phyloP scores from a whole-genome alignment of 2,329 filamentous ascomycete species.

The Fusarium napiforme region DNA sequence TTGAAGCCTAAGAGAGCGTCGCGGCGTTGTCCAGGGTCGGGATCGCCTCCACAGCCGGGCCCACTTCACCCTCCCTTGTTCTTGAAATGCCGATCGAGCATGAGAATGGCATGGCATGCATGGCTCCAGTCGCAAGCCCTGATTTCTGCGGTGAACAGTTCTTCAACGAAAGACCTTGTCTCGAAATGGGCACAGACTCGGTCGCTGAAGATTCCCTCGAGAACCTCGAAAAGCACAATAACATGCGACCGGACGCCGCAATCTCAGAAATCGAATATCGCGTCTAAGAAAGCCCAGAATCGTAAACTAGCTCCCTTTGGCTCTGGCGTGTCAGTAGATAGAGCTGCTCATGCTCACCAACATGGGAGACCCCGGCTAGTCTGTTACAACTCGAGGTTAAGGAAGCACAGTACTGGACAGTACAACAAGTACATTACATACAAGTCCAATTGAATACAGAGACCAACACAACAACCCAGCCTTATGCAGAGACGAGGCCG shows the following conservation, averaged over 20 bases:
- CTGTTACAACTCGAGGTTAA: constrained; percentile 8
- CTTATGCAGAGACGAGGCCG: constrained; percentile 17
- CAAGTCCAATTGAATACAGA: not conserved
- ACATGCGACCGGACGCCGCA: not conserved
- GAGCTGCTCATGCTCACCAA: not conserved
- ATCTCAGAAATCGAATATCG: constrained; percentile 6
- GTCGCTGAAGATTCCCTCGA: not conserved
- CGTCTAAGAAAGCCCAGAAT: constrained; percentile 30
- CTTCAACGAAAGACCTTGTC: constrained; percentile 3
- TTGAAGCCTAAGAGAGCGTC: constrained; percentile 8
- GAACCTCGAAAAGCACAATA: not conserved
- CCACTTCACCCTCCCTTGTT: constrained; percentile 37
- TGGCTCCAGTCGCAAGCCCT: constrained; percentile 29
- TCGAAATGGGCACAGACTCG: not conserved
- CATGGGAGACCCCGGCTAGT: constrained; percentile 12
- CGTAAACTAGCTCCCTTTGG: constrained; percentile 22
- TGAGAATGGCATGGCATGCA: constrained; percentile 33
- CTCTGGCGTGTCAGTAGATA: not conserved
- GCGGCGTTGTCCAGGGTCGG: constrained; percentile 27
- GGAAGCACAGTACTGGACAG: not conserved
- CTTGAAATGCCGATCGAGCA: constrained; percentile 38
- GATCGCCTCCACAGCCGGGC: constrained; percentile 39
- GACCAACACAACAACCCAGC: not conserved
- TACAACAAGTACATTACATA: not conserved
- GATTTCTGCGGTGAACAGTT: constrained; percentile 34